Conservation (phyloP, 1,284 basidiomycete species). For the Heterobasidion occidentale region DNA sequence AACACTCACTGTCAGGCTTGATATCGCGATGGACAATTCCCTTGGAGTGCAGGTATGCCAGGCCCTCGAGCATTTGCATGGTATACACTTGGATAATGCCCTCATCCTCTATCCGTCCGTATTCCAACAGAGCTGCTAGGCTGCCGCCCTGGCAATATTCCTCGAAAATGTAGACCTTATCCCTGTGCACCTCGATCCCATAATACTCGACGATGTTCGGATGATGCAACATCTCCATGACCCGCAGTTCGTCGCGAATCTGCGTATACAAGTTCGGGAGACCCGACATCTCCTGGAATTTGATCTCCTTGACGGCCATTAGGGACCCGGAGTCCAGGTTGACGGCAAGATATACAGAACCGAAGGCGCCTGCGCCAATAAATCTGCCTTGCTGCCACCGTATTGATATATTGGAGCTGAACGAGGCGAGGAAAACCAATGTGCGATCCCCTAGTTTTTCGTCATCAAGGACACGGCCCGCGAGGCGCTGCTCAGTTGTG, state of each 20-base stretch:
- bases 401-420: conserved; percentile 91
- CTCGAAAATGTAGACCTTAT: conserved; percentile 99
- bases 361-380: conserved; percentile 96
- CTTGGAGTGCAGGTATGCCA: conserved; percentile 90
- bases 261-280: conserved; percentile 83
- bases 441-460: conserved; percentile 89
- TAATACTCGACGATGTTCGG: conserved; percentile 99
- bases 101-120: conserved; percentile 96
- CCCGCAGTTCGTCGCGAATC: conserved; percentile 94
- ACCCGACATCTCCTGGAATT: conserved; percentile 89
- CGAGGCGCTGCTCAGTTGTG: conserved; percentile 62
- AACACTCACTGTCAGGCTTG: conserved; percentile 90
- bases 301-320: conserved; percentile 99
- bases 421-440: conserved; percentile 85
- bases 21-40: conserved; percentile 96
- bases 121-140: conserved; percentile 83
- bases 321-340: conserved; percentile 95
- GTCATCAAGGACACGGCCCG: conserved; percentile 88
- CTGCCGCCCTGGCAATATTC: conserved; percentile 98
- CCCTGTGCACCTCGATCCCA: conserved; percentile 97
- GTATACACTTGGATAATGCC: conserved; percentile 94
- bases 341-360: conserved; percentile 96
- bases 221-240: conserved; percentile 99
- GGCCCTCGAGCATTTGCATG: conserved; percentile 93
- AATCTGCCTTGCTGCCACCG: conserved; percentile 99